Evolutionary conservation across 2,329 filamentous ascomycete species (phyloP).

Genomic region (Coniochaeta sp.): DNA sequence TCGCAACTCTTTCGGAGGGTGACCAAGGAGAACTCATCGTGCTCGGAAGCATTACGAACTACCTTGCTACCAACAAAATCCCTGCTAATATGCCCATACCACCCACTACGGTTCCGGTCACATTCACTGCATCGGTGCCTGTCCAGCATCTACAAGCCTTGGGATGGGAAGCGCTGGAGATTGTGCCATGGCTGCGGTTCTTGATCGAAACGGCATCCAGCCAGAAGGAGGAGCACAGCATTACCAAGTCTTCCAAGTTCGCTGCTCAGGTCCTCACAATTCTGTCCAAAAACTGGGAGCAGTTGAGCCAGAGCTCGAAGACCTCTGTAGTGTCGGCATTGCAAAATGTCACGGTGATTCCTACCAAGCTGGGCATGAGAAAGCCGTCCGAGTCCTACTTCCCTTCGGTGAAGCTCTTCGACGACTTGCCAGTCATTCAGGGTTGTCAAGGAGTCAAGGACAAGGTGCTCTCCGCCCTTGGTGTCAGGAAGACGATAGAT

Average conservation of each 20-base stretch:
- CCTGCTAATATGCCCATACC: conserved; percentile 77
- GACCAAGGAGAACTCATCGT: conserved; percentile 66
- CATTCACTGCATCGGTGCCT: conserved; percentile 67
- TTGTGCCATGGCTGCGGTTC: conserved; percentile 79
- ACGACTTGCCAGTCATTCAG: conserved; percentile 79
- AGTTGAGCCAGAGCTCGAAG: conserved; percentile 60
- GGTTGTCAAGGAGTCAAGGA: conserved; percentile 78
- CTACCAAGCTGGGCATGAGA: conserved; percentile 85
- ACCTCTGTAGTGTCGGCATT: conserved; percentile 58
- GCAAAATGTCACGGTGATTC: conserved; percentile 66
- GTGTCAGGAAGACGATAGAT: conserved; percentile 92
- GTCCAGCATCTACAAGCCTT: conserved; percentile 66
- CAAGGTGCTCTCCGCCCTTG: conserved; percentile 75
- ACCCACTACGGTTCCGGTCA: conserved; percentile 73
- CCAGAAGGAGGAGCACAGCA: conserved; percentile 54
- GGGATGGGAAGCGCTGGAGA: conserved; percentile 78
- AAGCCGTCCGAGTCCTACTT: conserved; percentile 86
- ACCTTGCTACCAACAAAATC: conserved; percentile 70
- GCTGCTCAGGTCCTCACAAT: conserved; percentile 70
- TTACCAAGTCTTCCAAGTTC: conserved; percentile 67
- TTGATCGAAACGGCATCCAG: conserved; percentile 62
- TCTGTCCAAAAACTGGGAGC: conserved; percentile 86
- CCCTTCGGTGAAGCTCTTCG: conserved; percentile 86
- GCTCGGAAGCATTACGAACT: conserved; percentile 67
- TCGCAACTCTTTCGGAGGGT: conserved; percentile 59